Percentiles rank a stretch among this genome's conserved stretches.
These are phyloP conservation scores for Blastocystis sp. DNA, from an alignment of 352 stramenopile genomes.

Conservation along the genomic window DNA sequence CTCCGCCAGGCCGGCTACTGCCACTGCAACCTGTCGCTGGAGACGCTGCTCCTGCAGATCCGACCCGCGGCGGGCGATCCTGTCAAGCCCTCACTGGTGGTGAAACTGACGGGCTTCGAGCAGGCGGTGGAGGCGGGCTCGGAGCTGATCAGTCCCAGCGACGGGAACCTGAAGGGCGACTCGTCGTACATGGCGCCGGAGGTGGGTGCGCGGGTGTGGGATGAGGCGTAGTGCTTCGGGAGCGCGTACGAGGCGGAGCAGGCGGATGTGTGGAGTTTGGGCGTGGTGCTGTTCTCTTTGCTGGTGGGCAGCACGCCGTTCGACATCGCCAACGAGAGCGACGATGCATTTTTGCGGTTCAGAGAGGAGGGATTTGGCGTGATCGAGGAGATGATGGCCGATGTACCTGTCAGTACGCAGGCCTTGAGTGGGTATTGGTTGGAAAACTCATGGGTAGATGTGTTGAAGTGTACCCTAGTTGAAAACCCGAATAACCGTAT, in stretches of 20 bases:
- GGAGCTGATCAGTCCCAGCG: background rate
- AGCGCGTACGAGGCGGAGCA: background rate
- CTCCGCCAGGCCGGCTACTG: constrained; percentile 3
- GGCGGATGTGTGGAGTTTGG: constrained; percentile 63
- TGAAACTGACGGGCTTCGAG: constrained; percentile 49
- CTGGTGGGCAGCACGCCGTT: constrained; percentile 23
- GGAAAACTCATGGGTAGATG: background rate
- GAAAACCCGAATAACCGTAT: constrained; percentile 4
- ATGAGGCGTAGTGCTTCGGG: constrained; percentile 49
- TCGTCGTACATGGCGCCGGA: constrained; percentile 24
- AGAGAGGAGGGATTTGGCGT: constrained; percentile 11
- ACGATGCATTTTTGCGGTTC: constrained; percentile 1
- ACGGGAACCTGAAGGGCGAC: background rate
- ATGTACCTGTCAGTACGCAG: background rate
- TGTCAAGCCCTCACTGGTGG: background rate
- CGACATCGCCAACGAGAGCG: constrained; percentile 57
- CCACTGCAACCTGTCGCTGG: constrained; percentile 1
- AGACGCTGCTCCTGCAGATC: constrained; percentile 21
- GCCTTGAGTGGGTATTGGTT: background rate
- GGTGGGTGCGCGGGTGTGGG: background rate
- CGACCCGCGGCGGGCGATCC: background rate
- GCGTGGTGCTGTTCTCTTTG: constrained; percentile 39
- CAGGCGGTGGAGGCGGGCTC: background rate
- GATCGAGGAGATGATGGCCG: background rate
- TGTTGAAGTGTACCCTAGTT: constrained; percentile 22